Conservation (phyloP, 2,329 filamentous ascomycete species). For the Pseudonectria foliicola region DNA sequence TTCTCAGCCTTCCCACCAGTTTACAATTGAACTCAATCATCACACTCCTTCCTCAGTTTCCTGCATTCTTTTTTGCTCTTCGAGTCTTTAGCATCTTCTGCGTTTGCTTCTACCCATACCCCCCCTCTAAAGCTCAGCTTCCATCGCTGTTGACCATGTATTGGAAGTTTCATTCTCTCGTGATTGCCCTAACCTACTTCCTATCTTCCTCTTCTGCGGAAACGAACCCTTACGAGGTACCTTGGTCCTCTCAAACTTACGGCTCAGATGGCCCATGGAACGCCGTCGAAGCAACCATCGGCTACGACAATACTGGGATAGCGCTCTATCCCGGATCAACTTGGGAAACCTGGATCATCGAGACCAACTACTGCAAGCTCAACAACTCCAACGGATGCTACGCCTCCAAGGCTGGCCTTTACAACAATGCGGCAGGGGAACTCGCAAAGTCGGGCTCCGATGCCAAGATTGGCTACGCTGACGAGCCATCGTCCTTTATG, state of each 20-base stretch:
- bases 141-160: no score
- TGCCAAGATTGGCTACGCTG: slow-evolving; percentile 15
- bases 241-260: slow-evolving; percentile 18
- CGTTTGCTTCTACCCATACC: no score
- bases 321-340: slow-evolving; percentile 24
- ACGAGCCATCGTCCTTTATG: slow-evolving; percentile 18
- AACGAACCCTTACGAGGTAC: neutral
- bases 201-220: neutral
- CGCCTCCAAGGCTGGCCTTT: slow-evolving; percentile 17
- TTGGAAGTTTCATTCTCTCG: no score
- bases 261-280: slow-evolving; percentile 31
- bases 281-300: slow-evolving; percentile 19
- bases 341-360: slow-evolving; percentile 17
- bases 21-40: no score
- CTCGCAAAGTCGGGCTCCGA: slow-evolving; percentile 7
- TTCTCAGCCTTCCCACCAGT: no score
- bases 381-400: slow-evolving; percentile 17
- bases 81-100: no score
- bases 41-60: no score
- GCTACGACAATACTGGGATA: slow-evolving; percentile 17
- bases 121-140: no score
- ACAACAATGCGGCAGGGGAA: slow-evolving; percentile 21
- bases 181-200: no score
- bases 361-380: neutral
- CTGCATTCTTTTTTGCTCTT: no score